A percentile compares a stretch with the other conserved stretches of the same genome.
Evolutionary conservation across 1,139 yeast genomes (phyloP).

Genomic region (Scheffersomyces cryptocercus): DNA sequence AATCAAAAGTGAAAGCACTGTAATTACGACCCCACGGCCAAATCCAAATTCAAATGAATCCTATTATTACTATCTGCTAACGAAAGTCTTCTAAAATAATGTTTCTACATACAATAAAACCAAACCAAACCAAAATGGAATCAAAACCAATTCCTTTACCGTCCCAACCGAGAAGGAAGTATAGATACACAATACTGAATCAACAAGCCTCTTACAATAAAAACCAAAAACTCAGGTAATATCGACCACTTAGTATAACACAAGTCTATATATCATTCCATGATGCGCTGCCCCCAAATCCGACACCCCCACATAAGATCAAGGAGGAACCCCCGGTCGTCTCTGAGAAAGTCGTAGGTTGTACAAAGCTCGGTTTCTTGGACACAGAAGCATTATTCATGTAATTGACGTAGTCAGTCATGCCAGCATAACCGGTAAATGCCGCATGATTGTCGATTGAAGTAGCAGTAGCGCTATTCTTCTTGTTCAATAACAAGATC

Average conservation of each 20-base stretch:
- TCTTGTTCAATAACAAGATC: conserved; percentile 1
- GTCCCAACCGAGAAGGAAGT: too few relatives aligned
- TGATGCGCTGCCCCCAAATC: conserved; percentile 24
- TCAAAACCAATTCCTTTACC: too few relatives aligned
- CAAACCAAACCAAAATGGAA: too few relatives aligned
- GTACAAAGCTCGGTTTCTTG: neutral
- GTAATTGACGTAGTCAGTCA: conserved; percentile 2
- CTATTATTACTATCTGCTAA: too few relatives aligned
- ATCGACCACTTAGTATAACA: neutral
- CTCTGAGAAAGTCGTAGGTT: conserved; percentile 14
- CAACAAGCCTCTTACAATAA: too few relatives aligned
- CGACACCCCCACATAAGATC: conserved; percentile 32
- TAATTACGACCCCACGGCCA: too few relatives aligned
- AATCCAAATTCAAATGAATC: too few relatives aligned
- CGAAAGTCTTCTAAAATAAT: too few relatives aligned
- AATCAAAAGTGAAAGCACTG: too few relatives aligned
- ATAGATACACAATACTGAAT: too few relatives aligned
- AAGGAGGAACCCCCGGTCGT: conserved; percentile 20
- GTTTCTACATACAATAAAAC: too few relatives aligned
- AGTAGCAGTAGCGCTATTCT: neutral
- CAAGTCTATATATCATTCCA: conserved; percentile 23
- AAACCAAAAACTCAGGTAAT: too few relatives aligned
- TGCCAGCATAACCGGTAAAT: neutral
- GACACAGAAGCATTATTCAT: neutral
- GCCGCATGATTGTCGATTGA: neutral